Base-by-base conservation (phyloP, 2,329 filamentous ascomycete genomes). In the Emmonsiellopsis sp. region DNA sequence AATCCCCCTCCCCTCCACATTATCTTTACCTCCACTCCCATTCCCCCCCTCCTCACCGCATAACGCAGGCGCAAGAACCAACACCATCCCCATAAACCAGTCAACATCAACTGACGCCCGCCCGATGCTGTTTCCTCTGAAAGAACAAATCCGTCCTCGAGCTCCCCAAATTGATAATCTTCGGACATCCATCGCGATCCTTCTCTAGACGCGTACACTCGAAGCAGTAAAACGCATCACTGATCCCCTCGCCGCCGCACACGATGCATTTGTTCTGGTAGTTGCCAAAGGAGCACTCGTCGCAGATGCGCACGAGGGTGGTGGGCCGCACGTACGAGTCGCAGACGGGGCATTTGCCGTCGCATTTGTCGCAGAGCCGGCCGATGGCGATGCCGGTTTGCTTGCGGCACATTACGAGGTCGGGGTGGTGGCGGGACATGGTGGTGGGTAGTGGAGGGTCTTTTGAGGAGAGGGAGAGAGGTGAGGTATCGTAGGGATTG, bases 261-360 rank as follows among this genome's bases (percentile, higher is more conserved):
- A 98, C 93, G 62, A 98, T 90, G 70, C 93, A 98, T 74, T 98
- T 98, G 78, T 98, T 98, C 76, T 97, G 93, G 78, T 96, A 98
- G 80, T 98, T 98, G 68, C 93, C 93, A 71, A 98, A 98, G 69
- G 88, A 91, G 79, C 93, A 98, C 76, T 98, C 93, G 77, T 98
- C 93, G 78, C 93, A 98, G 76, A 98, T 97, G 66, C 92, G 89
- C 56, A 95, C 93, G 54, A 97, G 85, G 7, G 93, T 97, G 32
- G 93, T 98, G 10, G 93, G 93, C 13, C 93, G 91, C 59, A 98
- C 93, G 81, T 98, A 98, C 57, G 88, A 95, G 71, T 98, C 93
- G 83, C 93, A 98, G 57, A 98, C 91, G 60, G 93, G 93, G 67
- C 93, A 98, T 78, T 98, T 98, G 72, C 93, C 93, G 76, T 98